phyloP scores from a whole-genome alignment of 2,329 filamentous ascomycete species.

The Alternaria sp. region DNA sequence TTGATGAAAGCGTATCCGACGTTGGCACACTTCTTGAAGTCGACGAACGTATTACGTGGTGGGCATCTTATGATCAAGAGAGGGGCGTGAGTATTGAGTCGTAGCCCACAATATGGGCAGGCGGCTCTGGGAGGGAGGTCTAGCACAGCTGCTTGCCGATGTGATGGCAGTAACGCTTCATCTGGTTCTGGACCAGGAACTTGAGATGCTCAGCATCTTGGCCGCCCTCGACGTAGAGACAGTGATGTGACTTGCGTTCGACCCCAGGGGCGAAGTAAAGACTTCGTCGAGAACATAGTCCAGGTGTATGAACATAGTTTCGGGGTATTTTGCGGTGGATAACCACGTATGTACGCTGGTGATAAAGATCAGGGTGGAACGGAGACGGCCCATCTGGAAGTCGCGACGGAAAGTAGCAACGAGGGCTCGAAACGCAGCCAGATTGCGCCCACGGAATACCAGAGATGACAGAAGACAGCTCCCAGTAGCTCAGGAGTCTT shows the following conservation, averaged over 20 bases:
- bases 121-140: slow-evolving; percentile 19
- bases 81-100: slow-evolving; percentile 22
- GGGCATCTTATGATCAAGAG: slow-evolving; percentile 27
- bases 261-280: slow-evolving; percentile 22
- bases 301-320: not conserved
- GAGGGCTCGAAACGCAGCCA: not conserved
- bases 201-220: slow-evolving; percentile 33
- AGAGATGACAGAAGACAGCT: not conserved
- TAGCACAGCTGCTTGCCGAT: slow-evolving; percentile 12
- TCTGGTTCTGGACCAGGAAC: slow-evolving; percentile 30
- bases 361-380: not conserved
- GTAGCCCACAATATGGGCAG: slow-evolving; percentile 15
- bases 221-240: slow-evolving; percentile 30
- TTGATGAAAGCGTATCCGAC: slow-evolving; percentile 23
- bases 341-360: not conserved
- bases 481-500: not conserved
- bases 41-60: not conserved
- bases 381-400: not conserved
- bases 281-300: not conserved
- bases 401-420: not conserved
- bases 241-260: slow-evolving; percentile 24
- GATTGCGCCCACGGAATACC: not conserved
- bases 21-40: slow-evolving; percentile 2
- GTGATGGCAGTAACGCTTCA: slow-evolving; percentile 34
- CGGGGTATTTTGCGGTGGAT: not conserved